phyloP scores from a whole-genome alignment of 768 basidiomycete genomes.

The Kwoniella heveanensis region DNA sequence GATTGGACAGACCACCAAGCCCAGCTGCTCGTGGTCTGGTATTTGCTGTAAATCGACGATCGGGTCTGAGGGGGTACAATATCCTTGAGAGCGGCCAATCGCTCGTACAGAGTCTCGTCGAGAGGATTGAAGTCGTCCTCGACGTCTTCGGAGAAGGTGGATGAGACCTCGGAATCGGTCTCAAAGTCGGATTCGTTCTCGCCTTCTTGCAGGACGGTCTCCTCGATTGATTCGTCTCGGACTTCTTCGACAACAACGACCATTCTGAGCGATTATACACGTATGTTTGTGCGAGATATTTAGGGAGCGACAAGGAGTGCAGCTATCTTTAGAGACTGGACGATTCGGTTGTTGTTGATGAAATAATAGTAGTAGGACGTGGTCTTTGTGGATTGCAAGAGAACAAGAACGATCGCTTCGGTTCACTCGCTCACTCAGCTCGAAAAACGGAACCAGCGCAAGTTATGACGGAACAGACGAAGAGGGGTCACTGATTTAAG shows the following conservation, averaged over 20 bases:
- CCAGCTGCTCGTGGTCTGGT: constrained; percentile 66
- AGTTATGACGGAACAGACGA: neutral
- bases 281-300: no score
- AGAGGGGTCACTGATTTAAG: neutral
- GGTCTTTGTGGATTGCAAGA: neutral
- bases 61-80: constrained; percentile 92
- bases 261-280: constrained; percentile 6
- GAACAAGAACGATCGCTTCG: constrained; percentile 1
- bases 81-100: constrained; percentile 87
- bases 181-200: constrained; percentile 66
- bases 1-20: constrained; percentile 70
- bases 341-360: no score
- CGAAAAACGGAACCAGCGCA: neutral
- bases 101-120: constrained; percentile 84
- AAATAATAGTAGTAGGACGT: neutral
- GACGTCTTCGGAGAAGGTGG: constrained; percentile 66
- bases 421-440: neutral
- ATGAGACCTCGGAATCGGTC: constrained; percentile 64
- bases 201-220: constrained; percentile 31
- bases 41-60: constrained; percentile 67
- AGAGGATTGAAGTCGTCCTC: constrained; percentile 61
- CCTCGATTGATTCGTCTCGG: constrained; percentile 53
- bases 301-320: no score
- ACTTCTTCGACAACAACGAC: constrained; percentile 83
- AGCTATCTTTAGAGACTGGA: no score